Conservation (phyloP, 345 rosid genomes). For the Eucalyptus tenuipes region DNA sequence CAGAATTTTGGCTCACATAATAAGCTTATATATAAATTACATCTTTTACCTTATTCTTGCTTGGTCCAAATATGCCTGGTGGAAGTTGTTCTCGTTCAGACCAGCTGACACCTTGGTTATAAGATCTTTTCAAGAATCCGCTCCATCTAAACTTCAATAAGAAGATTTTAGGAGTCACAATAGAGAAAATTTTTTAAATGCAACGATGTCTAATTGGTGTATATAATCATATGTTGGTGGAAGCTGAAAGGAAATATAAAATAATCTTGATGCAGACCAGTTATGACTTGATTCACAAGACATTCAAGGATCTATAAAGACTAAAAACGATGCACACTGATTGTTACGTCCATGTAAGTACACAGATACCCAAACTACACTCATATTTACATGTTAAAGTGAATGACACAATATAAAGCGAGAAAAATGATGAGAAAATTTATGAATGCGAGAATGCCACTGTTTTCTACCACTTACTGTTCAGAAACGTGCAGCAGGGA, state of each 20-base stretch:
- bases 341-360: background rate
- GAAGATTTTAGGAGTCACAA: background rate
- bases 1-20: background rate
- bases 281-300: background rate
- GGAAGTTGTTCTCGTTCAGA: constrained; percentile 78
- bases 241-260: background rate
- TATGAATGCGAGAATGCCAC: background rate
- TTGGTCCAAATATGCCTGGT: constrained; percentile 79
- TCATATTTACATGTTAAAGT: background rate
- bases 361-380: background rate
- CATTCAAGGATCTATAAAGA: background rate
- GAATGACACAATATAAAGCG: background rate
- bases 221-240: background rate
- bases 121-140: constrained; percentile 87
- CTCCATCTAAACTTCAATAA: constrained; percentile 54
- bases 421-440: background rate
- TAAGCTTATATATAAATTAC: background rate
- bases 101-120: constrained; percentile 75
- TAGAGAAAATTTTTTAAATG: too few species aligned
- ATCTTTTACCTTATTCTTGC: constrained; percentile 61
- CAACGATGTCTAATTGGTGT: background rate
- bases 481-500: background rate
- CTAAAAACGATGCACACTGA: background rate
- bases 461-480: background rate
- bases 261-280: background rate